Conservation (phyloP, 257 asterid species). For the Fraxinus cuspidata region DNA sequence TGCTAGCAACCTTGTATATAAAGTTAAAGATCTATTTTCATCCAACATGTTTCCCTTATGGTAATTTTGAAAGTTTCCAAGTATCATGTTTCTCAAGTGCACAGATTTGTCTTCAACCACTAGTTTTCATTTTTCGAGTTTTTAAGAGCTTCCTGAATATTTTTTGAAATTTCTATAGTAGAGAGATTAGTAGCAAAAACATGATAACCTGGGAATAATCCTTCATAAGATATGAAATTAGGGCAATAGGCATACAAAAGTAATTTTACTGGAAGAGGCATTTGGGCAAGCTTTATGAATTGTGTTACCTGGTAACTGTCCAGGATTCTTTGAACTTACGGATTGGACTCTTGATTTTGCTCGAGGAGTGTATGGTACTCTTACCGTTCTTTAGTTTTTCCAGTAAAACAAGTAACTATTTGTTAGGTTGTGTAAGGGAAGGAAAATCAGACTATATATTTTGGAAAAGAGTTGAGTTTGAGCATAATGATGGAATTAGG, state of each 20-base stretch:
- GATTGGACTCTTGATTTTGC: not conserved
- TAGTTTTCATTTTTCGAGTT: not conserved
- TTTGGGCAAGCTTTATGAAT: not conserved
- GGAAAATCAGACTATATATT: too few relatives aligned
- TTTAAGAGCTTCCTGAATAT: not conserved
- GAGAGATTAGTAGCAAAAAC: not conserved
- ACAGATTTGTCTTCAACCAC: not conserved
- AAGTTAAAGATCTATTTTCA: slow-evolving; percentile 5
- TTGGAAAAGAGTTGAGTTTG: not conserved
- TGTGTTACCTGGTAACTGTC: not conserved
- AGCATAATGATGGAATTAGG: not conserved
- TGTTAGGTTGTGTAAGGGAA: not conserved
- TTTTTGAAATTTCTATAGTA: not conserved
- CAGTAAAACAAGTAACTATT: not conserved
- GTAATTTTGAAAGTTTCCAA: not conserved
- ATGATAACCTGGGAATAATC: not conserved
- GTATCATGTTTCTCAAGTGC: not conserved
- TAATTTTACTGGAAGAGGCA: not conserved
- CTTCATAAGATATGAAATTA: slow-evolving; percentile 2
- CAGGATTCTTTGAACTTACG: not conserved
- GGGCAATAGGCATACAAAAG: not conserved
- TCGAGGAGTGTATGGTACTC: not conserved
- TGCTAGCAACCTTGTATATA: not conserved
- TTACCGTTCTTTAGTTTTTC: not conserved
- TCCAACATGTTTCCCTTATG: not conserved